A percentile compares a stretch with the other conserved stretches of the same genome.
Evolutionary conservation across 768 basidiomycete genomes (phyloP).

Genomic region (Suillus weaverae): DNA sequence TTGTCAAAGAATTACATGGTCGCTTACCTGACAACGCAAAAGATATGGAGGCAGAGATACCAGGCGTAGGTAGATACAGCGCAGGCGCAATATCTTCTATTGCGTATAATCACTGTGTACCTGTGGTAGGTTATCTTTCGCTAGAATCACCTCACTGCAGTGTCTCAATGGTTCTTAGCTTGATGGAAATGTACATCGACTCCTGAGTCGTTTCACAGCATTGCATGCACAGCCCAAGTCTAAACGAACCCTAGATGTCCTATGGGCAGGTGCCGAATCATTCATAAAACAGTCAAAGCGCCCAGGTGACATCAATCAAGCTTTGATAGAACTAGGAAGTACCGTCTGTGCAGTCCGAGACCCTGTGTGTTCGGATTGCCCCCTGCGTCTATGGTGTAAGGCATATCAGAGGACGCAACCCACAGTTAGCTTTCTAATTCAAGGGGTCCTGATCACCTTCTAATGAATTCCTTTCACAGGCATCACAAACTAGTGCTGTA

Average conservation of each 20-base stretch:
- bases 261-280: slow-evolving; percentile 78
- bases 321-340: slow-evolving; percentile 91
- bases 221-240: slow-evolving; percentile 80
- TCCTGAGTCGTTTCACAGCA: slow-evolving; percentile 82
- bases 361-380: slow-evolving; percentile 74
- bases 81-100: slow-evolving; percentile 86
- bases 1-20: slow-evolving; percentile 63
- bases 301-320: slow-evolving; percentile 89
- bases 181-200: slow-evolving; percentile 87
- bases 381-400: slow-evolving; percentile 65
- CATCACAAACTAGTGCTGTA: slow-evolving; percentile 8
- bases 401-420: slow-evolving; percentile 46
- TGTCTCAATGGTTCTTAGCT: slow-evolving; percentile 46
- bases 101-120: slow-evolving; percentile 79
- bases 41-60: slow-evolving; percentile 79
- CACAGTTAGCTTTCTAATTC: slow-evolving; percentile 13
- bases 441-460: no score
- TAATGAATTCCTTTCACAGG: neutral
- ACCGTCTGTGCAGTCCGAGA: slow-evolving; percentile 88
- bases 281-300: slow-evolving; percentile 58
- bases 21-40: slow-evolving; percentile 77
- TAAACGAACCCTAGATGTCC: slow-evolving; percentile 70
- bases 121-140: slow-evolving; percentile 62
- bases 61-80: slow-evolving; percentile 88
- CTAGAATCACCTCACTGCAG: neutral